phyloP scores from a whole-genome alignment of 495 filamentous ascomycete species.

The Geoglossum glabrum region DNA sequence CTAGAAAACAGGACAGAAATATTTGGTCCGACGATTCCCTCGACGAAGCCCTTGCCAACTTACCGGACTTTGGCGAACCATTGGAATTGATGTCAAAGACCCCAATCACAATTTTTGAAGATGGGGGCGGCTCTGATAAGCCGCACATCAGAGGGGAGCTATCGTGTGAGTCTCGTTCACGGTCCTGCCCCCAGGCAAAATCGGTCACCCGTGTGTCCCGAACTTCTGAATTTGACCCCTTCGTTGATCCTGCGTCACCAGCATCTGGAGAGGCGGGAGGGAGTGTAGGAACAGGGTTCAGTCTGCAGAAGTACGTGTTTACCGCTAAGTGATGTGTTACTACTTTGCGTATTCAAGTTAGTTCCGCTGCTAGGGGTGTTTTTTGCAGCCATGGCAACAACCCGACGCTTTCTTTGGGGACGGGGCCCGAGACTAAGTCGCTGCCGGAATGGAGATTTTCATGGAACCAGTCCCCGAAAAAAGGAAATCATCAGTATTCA shows the following conservation, averaged over 20 bases:
- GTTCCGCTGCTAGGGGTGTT: no score
- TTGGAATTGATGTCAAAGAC: slow-evolving; percentile 14
- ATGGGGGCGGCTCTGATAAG: background rate
- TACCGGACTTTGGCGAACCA: slow-evolving; percentile 22
- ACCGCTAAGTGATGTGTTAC: slow-evolving; percentile 11
- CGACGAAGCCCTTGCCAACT: slow-evolving; percentile 37
- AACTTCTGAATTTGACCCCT: background rate
- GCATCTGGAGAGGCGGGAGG: slow-evolving; percentile 6
- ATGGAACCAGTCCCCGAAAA: no score
- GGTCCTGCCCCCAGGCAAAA: background rate
- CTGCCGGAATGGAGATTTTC: no score
- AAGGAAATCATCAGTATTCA: no score
- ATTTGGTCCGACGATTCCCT: slow-evolving; percentile 49
- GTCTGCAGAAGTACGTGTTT: slow-evolving; percentile 34
- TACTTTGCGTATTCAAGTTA: background rate
- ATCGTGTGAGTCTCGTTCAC: background rate
- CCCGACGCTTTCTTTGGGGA: no score
- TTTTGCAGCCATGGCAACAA: background rate
- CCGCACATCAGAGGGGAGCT: background rate
- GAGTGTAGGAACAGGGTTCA: background rate
- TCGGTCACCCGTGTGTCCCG: background rate
- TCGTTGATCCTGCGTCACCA: background rate
- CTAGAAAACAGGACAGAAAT: slow-evolving; percentile 28
- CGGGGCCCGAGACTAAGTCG: no score
- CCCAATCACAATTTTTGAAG: slow-evolving; percentile 11